Percentiles rank a stretch among this genome's conserved stretches.
Evolutionary conservation across 2,329 filamentous ascomycete species (phyloP).

Genomic region (Colletotrichum noveboracense): DNA sequence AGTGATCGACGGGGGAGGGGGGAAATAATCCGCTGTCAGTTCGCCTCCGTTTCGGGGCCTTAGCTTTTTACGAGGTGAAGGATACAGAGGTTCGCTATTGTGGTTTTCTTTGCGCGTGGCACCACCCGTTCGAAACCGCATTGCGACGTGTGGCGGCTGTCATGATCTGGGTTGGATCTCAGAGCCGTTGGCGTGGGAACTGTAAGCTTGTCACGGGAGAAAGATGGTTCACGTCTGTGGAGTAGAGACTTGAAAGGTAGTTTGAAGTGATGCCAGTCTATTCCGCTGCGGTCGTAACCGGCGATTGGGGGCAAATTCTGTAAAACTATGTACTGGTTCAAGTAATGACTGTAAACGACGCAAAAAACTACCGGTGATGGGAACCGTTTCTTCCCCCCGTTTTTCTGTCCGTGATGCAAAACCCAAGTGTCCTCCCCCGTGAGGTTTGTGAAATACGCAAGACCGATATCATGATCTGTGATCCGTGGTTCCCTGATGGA

Average conservation of each 20-base stretch:
- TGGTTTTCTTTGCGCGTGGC: background rate
- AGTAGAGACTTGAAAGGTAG: background rate
- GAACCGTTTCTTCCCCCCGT: background rate
- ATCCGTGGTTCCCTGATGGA: background rate
- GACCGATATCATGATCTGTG: background rate
- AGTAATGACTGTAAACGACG: constrained; percentile 5
- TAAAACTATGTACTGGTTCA: constrained; percentile 7
- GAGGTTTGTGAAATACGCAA: background rate
- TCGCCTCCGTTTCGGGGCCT: background rate
- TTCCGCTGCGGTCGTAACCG: background rate
- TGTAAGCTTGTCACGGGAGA: background rate
- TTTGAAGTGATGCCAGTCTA: constrained; percentile 3
- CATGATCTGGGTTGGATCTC: background rate
- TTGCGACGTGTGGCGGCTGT: background rate
- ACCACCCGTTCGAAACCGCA: constrained; percentile 6
- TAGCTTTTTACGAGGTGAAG: background rate
- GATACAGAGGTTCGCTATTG: background rate
- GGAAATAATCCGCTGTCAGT: background rate
- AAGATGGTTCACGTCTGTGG: background rate
- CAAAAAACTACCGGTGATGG: background rate
- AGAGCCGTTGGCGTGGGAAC: background rate
- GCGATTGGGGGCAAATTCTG: background rate
- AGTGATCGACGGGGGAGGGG: background rate
- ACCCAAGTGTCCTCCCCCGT: background rate
- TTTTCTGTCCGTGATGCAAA: constrained; percentile 18